These are phyloP conservation scores for Fusarium sp. DNA, from an alignment of 2,329 filamentous ascomycete species.

Conservation along the genomic window DNA sequence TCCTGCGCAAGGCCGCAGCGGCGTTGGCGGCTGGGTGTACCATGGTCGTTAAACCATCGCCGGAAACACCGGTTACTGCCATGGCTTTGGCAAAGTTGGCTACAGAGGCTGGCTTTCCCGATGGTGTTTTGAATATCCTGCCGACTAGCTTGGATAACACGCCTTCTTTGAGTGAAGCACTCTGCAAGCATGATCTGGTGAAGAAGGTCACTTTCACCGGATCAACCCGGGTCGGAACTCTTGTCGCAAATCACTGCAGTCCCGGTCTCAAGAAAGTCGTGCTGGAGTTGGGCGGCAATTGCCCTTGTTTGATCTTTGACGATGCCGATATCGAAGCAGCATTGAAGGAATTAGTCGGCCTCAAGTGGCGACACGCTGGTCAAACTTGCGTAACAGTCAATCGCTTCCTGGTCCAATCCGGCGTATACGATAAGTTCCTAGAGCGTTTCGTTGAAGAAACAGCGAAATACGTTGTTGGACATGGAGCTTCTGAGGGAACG, in stretches of 20 bases:
- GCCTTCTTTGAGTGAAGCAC: conserved; percentile 59
- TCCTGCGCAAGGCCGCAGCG: conserved; percentile 61
- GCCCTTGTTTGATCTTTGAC: conserved; percentile 73
- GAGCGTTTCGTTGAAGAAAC: conserved; percentile 17
- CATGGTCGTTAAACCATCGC: conserved; percentile 79
- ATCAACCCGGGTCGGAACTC: conserved; percentile 76
- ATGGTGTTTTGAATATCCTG: conserved; percentile 73
- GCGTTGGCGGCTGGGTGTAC: conserved; percentile 80
- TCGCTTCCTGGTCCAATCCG: conserved; percentile 69
- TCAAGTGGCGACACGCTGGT: conserved; percentile 76
- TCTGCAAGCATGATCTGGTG: conserved; percentile 61
- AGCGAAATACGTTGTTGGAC: conserved; percentile 22
- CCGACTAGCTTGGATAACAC: conserved; percentile 61
- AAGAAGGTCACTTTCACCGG: conserved; percentile 84
- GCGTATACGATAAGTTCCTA: conserved; percentile 65
- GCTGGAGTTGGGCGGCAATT: conserved; percentile 79
- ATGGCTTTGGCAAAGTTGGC: conserved; percentile 78
- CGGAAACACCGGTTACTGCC: conserved; percentile 80
- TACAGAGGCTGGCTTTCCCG: conserved; percentile 78
- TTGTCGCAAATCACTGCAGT: conserved; percentile 71
- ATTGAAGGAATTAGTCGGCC: not conserved
- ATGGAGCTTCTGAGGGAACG: conserved; percentile 19
- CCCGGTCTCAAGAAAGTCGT: conserved; percentile 75
- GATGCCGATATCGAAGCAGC: conserved; percentile 66
- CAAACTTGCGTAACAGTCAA: conserved; percentile 78